Conservation (phyloP, 2,329 filamentous ascomycete species). For the Elsinoe perseae region DNA sequence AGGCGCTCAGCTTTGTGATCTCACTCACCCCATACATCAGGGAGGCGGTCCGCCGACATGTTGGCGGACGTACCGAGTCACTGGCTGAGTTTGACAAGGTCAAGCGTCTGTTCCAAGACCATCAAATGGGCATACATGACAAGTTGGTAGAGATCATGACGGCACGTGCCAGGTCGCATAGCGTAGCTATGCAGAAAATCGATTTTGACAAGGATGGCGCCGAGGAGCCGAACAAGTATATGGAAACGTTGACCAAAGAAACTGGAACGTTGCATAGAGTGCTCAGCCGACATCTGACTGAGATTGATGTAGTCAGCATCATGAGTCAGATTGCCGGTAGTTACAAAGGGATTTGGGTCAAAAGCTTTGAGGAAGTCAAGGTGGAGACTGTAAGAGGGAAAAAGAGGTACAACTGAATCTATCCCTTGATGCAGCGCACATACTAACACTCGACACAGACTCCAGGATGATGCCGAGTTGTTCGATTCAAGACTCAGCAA, state of each 20-base stretch:
- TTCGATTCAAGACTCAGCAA: slow-evolving; percentile 65
- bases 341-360: slow-evolving; percentile 72
- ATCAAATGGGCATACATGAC: slow-evolving; percentile 83
- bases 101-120: slow-evolving; percentile 74
- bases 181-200: slow-evolving; percentile 64
- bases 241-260: slow-evolving; percentile 82
- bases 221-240: slow-evolving; percentile 53
- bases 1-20: slow-evolving; percentile 80
- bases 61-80: slow-evolving; percentile 31
- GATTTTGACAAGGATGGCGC: slow-evolving; percentile 57
- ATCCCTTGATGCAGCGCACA: neutral
- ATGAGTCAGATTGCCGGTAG: slow-evolving; percentile 77
- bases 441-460: slow-evolving; percentile 41
- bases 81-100: slow-evolving; percentile 84
- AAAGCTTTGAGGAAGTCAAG: slow-evolving; percentile 57
- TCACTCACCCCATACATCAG: slow-evolving; percentile 81
- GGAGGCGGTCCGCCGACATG: slow-evolving; percentile 79
- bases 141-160: slow-evolving; percentile 92
- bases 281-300: slow-evolving; percentile 70
- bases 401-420: slow-evolving; percentile 52
- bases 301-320: slow-evolving; percentile 68
- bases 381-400: slow-evolving; percentile 61
- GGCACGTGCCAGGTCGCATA: slow-evolving; percentile 63
- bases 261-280: slow-evolving; percentile 78
- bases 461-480: slow-evolving; percentile 67